Evolutionary conservation across 805 yeast species (phyloP), one percentile per base, ranked within the genome.

Genomic region (Barnettozyma botsteinii): DNA sequence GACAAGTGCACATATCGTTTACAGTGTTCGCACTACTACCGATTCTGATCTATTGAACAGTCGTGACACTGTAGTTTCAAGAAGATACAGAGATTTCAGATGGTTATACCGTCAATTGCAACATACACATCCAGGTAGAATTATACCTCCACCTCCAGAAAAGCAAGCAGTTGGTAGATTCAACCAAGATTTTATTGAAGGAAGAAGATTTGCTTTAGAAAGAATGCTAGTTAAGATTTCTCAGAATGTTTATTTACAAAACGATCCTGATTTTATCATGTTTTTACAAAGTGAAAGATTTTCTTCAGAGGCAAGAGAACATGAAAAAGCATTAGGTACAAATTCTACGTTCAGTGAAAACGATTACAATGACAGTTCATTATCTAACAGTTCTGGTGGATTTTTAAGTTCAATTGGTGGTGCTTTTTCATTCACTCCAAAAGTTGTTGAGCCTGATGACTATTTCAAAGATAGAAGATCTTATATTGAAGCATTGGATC

Each of bases 71-170:
- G 64, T 69, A 10, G 97, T 89, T 0, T 75, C 86, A 5, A 71
- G 98, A 57, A 73, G 98, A 49, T 93, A 91, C 61, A 77, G 81
- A 38, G 98, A 93, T 60, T 91, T 93, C 62, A 67, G 96, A 45
- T 91, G 98, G 98, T 69, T 93, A 11, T 91, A 88, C 60, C 86
- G 85, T 49, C 96, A 89, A 51, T 66, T 93, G 20, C 85, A 84
- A 54, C 75, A 77, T 53, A 85, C 82, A 51, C 88, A 93, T 56
- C 95, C 96, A 26, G 98, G 98, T 1, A 70, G 73, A 43, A 80
- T 93, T 27, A 79, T 93, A 19, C 98, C 98, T 1, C 96, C 98
- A 1, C 97, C 98, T 4, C 89, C 97, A 0, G 95, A 85, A 44
- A 95, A 93, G 60, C 96, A 94, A 47, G 83, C 84, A 7, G 81